A percentile compares a stretch with the other conserved stretches of the same genome.
phyloP scores from a whole-genome alignment of 257 asterid genomes.

The Forsythia viridissima region DNA sequence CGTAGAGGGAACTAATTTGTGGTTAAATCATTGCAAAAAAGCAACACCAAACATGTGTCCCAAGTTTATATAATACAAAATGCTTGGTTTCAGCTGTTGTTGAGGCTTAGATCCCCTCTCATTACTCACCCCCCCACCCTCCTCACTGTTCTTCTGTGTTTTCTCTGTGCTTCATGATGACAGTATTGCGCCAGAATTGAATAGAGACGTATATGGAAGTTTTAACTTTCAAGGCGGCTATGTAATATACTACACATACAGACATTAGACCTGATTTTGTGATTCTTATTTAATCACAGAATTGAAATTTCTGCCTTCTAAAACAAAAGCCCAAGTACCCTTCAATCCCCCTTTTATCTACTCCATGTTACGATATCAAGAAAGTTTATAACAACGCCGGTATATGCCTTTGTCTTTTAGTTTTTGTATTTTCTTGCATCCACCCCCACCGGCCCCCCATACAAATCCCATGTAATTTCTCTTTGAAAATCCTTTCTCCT shows the following conservation, averaged over 20 bases:
- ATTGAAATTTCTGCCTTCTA: slow-evolving; percentile 24
- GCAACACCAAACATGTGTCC: slow-evolving; percentile 41
- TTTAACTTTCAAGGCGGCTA: slow-evolving; percentile 29
- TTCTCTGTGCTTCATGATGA: slow-evolving; percentile 18
- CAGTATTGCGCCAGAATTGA: slow-evolving; percentile 12
- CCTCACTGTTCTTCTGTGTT: background rate
- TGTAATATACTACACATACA: background rate
- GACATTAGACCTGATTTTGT: slow-evolving; percentile 1
- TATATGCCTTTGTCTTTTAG: slow-evolving; percentile 38
- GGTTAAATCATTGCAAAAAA: slow-evolving; percentile 19
- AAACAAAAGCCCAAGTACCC: slow-evolving; percentile 18
- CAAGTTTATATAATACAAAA: slow-evolving; percentile 16
- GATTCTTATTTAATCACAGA: background rate
- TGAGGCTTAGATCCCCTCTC: slow-evolving; percentile 19
- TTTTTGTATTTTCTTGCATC: slow-evolving; percentile 24
- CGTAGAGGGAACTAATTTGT: background rate
- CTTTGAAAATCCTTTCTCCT: slow-evolving; percentile 18
- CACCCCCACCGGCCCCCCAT: background rate
- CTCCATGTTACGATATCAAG: slow-evolving; percentile 20
- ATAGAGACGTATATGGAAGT: background rate
- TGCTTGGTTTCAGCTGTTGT: slow-evolving; percentile 21
- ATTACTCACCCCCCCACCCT: background rate
- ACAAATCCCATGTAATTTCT: slow-evolving; percentile 19
- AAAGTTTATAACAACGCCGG: slow-evolving; percentile 23
- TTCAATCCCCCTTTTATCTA: background rate